Conservation (phyloP, 305 asterid genomes). For the Fraxinus sp. region DNA sequence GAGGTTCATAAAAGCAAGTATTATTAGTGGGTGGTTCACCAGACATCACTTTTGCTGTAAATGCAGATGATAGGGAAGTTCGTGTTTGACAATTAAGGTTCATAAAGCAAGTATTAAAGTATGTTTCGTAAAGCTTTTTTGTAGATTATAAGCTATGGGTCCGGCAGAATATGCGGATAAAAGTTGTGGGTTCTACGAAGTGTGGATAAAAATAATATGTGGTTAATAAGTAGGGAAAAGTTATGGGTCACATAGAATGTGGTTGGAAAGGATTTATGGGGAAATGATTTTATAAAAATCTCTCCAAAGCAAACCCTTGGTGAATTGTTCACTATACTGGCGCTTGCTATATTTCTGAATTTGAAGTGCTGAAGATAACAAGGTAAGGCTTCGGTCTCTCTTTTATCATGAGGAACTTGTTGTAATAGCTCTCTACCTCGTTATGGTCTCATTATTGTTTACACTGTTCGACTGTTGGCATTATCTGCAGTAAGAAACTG, state of each 20-base stretch:
- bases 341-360: not conserved
- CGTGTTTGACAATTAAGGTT: not conserved
- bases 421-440: not conserved
- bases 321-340: not conserved
- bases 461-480: not conserved
- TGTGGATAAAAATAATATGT: not conserved
- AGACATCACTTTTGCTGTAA: not conserved
- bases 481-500: not conserved
- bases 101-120: not conserved
- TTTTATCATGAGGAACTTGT: not conserved
- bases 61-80: not conserved
- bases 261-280: not conserved
- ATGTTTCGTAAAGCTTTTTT: not conserved
- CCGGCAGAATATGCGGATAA: not conserved
- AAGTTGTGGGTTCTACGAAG: not conserved
- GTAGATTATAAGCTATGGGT: not conserved
- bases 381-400: not conserved
- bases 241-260: not conserved
- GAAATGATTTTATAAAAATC: not conserved
- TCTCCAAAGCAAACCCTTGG: not conserved
- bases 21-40: not conserved
- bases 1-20: not conserved
- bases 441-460: not conserved
- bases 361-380: not conserved
- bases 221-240: not conserved